These are phyloP conservation scores for Rusavskia elegans DNA, from an alignment of 495 filamentous ascomycete species.

Conservation along the genomic window DNA sequence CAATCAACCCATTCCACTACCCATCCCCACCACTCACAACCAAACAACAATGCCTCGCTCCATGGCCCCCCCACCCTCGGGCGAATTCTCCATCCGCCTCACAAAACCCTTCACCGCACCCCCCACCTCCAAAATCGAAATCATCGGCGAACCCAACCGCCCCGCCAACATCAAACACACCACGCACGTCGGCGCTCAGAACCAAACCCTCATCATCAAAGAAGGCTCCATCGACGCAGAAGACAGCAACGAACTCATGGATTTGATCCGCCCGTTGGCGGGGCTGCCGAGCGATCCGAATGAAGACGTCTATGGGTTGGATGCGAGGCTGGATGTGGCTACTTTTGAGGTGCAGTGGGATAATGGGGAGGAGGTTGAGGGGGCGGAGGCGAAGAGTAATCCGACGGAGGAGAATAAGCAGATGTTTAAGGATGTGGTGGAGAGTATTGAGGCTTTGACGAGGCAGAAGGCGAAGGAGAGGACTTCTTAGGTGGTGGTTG, in stretches of 20 bases:
- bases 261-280: background rate
- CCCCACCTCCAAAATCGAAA: conserved; percentile 4
- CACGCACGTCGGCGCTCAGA: conserved; percentile 1
- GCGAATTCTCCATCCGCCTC: conserved; percentile 8
- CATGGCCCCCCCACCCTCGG: conserved; percentile 9
- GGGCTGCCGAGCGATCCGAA: conserved; percentile 3
- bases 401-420: conserved; percentile 8
- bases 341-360: conserved; percentile 9
- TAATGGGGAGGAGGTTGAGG: conserved; percentile 8
- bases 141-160: conserved; percentile 9
- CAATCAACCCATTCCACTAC: no score
- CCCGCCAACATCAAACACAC: conserved; percentile 5
- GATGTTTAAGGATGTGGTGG: conserved; percentile 9
- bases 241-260: conserved; percentile 5
- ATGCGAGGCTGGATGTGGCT: conserved; percentile 2
- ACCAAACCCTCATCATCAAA: conserved; percentile 4
- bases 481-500: background rate
- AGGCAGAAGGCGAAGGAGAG: conserved; percentile 6
- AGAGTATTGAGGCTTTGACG: conserved; percentile 5
- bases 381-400: background rate
- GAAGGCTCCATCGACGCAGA: conserved; percentile 4
- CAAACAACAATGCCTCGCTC: conserved; percentile 6
- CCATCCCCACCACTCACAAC: background rate
- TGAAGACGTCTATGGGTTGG: conserved; percentile 7
- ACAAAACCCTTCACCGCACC: background rate